Percentiles rank a stretch among this genome's conserved stretches.
Evolutionary conservation across 306 rosid genomes (phyloP).

Genomic region (Fagus sylvatica): DNA sequence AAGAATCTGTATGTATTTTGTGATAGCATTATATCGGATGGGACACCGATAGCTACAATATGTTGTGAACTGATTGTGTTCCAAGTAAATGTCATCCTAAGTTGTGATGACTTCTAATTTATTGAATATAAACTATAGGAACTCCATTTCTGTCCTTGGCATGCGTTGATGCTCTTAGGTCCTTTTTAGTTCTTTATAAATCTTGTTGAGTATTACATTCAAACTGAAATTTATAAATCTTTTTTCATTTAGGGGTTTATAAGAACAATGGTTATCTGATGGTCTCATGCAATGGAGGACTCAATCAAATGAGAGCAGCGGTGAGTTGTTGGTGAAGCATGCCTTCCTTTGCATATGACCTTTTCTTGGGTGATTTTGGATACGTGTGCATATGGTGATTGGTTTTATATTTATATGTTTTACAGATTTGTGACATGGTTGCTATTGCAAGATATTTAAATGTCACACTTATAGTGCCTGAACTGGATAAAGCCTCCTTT

Average conservation of each 20-base stretch:
- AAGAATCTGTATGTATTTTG: neutral
- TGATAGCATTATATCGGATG: no score
- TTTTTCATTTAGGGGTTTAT: slow-evolving; percentile 60
- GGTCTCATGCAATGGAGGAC: slow-evolving; percentile 97
- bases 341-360: neutral
- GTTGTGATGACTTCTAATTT: neutral
- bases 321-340: slow-evolving; percentile 50
- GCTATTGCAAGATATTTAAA: slow-evolving; percentile 89
- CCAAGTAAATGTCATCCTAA: neutral
- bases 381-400: neutral
- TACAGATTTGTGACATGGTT: slow-evolving; percentile 98
- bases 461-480: slow-evolving; percentile 94
- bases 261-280: slow-evolving; percentile 91
- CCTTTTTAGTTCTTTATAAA: neutral
- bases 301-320: slow-evolving; percentile 99
- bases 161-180: neutral
- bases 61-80: neutral
- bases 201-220: neutral
- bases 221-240: slow-evolving; percentile 3
- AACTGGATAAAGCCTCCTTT: slow-evolving; percentile 85
- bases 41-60: no score
- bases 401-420: neutral
- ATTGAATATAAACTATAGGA: neutral
- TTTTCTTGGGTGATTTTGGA: neutral
- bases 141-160: neutral